phyloP scores from a whole-genome alignment of 2,329 filamentous ascomycete species.

The Colletotrichum tropicale region DNA sequence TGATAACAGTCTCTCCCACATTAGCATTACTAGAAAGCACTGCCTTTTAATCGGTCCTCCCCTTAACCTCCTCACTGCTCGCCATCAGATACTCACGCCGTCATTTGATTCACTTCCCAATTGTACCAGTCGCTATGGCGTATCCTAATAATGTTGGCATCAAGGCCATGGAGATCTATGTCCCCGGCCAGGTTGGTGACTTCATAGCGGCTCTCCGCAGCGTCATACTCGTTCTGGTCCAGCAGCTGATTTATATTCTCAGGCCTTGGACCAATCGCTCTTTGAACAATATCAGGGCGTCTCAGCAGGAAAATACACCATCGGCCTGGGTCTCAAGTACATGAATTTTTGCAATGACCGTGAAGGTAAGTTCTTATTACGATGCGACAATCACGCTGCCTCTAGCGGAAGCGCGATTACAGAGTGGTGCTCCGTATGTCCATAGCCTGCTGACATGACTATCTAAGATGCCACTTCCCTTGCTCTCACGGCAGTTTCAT shows the following conservation, averaged over 20 bases:
- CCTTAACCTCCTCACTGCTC: neutral
- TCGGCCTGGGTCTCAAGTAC: constrained; percentile 87
- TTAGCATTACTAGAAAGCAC: neutral
- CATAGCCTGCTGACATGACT: constrained; percentile 35
- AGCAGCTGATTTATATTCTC: neutral
- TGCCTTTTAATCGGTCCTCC: neutral
- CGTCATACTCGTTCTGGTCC: neutral
- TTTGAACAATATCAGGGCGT: constrained; percentile 88
- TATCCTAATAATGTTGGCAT: constrained; percentile 86
- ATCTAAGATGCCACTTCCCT: constrained; percentile 76
- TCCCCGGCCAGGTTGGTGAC: constrained; percentile 76
- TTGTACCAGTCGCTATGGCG: constrained; percentile 58
- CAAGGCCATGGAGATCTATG: constrained; percentile 91
- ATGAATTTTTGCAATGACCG: constrained; percentile 93
- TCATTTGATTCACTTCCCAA: neutral
- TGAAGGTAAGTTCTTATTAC: constrained; percentile 65
- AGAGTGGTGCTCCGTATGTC: constrained; percentile 43
- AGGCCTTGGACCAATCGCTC: constrained; percentile 85
- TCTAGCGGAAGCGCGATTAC: constrained; percentile 21
- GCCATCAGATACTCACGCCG: neutral
- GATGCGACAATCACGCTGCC: neutral
- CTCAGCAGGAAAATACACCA: constrained; percentile 83
- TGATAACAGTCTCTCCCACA: neutral
- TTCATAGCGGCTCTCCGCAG: constrained; percentile 23
- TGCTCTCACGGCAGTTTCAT: constrained; percentile 77